phyloP scores from a whole-genome alignment of 345 rosid species.

The Salix suchowensis region DNA sequence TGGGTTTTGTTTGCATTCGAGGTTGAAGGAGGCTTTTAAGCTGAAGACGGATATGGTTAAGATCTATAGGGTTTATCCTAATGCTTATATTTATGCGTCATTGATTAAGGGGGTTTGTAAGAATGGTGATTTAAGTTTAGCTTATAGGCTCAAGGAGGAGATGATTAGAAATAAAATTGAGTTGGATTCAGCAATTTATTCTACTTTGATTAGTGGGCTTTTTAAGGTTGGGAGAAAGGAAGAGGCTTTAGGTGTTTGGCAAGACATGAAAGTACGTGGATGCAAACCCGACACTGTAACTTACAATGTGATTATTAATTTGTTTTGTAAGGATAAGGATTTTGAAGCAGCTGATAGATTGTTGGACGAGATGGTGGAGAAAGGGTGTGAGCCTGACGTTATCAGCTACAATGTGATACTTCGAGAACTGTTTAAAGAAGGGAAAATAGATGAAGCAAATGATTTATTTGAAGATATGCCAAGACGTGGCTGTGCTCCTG shows the following conservation, averaged over 20 bases:
- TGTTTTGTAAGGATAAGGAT: constrained; percentile 50
- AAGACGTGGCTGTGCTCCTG: constrained; percentile 60
- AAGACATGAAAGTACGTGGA: constrained; percentile 57
- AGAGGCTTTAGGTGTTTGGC: constrained; percentile 40
- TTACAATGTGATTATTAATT: constrained; percentile 58
- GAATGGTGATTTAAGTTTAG: constrained; percentile 42
- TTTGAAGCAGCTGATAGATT: constrained; percentile 44
- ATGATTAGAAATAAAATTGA: constrained; percentile 35
- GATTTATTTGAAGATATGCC: constrained; percentile 86
- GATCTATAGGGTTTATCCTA: constrained; percentile 36
- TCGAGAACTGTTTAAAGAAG: constrained; percentile 45
- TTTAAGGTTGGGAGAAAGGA: constrained; percentile 48
- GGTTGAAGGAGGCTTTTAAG: constrained; percentile 56
- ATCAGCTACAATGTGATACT: constrained; percentile 64
- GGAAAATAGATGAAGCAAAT: constrained; percentile 52
- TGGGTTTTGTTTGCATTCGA: constrained; percentile 46
- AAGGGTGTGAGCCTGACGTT: constrained; percentile 59
- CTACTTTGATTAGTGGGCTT: constrained; percentile 51
- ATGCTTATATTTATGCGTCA: constrained; percentile 37
- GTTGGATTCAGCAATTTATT: constrained; percentile 52
- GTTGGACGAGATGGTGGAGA: constrained; percentile 52
- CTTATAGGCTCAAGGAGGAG: constrained; percentile 66
- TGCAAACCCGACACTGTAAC: constrained; percentile 55
- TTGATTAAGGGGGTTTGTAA: constrained; percentile 55
- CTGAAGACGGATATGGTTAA: constrained; percentile 59